These are phyloP conservation scores for Pichia exigua DNA, from an alignment of 805 yeast species.

Conservation along the genomic window DNA sequence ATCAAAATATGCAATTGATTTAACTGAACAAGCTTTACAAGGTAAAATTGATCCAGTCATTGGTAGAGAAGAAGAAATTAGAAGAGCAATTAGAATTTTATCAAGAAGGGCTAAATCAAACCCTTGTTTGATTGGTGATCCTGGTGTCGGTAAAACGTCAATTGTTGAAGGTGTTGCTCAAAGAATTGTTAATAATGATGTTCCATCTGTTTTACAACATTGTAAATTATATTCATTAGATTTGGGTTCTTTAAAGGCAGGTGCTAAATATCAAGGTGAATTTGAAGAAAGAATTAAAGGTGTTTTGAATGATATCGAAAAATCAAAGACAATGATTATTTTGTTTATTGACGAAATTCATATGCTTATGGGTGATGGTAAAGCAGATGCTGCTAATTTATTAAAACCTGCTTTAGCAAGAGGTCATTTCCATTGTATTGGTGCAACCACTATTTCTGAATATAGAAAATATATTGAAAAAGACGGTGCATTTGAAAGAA, in stretches of 20 bases:
- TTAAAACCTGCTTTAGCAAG: slow-evolving; percentile 96
- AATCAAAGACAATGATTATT: slow-evolving; percentile 76
- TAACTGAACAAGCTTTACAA: slow-evolving; percentile 87
- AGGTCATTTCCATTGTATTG: slow-evolving; percentile 93
- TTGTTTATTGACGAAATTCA: slow-evolving; percentile 96
- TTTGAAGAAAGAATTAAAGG: slow-evolving; percentile 98
- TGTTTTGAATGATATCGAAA: slow-evolving; percentile 87
- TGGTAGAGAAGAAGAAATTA: slow-evolving; percentile 97
- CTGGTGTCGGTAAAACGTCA: slow-evolving; percentile 98
- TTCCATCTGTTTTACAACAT: slow-evolving; percentile 77
- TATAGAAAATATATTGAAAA: slow-evolving; percentile 88
- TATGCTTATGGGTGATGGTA: slow-evolving; percentile 99
- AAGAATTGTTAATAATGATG: slow-evolving; percentile 91
- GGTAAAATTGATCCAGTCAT: slow-evolving; percentile 97
- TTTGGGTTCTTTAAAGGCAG: slow-evolving; percentile 94
- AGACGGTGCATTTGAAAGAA: slow-evolving; percentile 98
- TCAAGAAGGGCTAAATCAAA: slow-evolving; percentile 97
- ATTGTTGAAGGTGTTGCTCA: slow-evolving; percentile 99
- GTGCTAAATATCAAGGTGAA: slow-evolving; percentile 98
- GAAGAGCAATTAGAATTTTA: slow-evolving; percentile 87
- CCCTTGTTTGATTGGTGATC: slow-evolving; percentile 95
- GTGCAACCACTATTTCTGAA: slow-evolving; percentile 95
- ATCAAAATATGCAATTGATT: slow-evolving; percentile 83
- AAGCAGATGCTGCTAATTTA: slow-evolving; percentile 92
- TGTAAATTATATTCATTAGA: slow-evolving; percentile 83